Evolutionary conservation across 2,329 filamentous ascomycete genomes (phyloP).

Genomic region (Colletotrichum gloeosporioides): DNA sequence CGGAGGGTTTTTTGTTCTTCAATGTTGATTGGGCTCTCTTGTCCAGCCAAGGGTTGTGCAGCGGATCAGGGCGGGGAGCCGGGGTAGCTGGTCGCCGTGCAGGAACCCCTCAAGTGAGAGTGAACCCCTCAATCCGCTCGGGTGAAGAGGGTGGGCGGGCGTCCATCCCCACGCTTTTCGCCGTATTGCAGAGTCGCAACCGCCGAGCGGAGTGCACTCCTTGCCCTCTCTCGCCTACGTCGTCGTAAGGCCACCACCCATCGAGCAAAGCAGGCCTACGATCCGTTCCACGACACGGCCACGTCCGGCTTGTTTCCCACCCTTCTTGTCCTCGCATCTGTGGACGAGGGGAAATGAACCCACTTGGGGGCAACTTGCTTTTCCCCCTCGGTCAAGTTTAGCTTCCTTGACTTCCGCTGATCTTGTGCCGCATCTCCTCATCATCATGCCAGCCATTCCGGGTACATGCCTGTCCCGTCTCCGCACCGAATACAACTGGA

Average conservation of each 20-base stretch:
- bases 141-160: background rate
- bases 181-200: background rate
- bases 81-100: constrained; percentile 1
- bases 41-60: background rate
- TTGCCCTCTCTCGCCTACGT: background rate
- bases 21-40: background rate
- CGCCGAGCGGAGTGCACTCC: background rate
- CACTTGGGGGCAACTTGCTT: background rate
- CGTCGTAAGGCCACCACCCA: background rate
- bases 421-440: constrained; percentile 17
- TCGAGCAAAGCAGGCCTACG: background rate
- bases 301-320: constrained; percentile 8
- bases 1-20: background rate
- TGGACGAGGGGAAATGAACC: background rate
- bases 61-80: constrained; percentile 11
- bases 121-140: background rate
- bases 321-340: background rate
- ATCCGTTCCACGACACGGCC: background rate
- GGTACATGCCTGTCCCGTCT: constrained; percentile 5
- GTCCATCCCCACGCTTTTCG: background rate
- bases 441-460: constrained; percentile 6
- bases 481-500: constrained; percentile 9
- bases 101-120: constrained; percentile 13
- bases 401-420: constrained; percentile 2
- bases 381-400: background rate